A percentile compares a stretch with the other conserved stretches of the same genome.
phyloP scores from a whole-genome alignment of 768 basidiomycete species.

The Cystobasidiopsis lactophilus region DNA sequence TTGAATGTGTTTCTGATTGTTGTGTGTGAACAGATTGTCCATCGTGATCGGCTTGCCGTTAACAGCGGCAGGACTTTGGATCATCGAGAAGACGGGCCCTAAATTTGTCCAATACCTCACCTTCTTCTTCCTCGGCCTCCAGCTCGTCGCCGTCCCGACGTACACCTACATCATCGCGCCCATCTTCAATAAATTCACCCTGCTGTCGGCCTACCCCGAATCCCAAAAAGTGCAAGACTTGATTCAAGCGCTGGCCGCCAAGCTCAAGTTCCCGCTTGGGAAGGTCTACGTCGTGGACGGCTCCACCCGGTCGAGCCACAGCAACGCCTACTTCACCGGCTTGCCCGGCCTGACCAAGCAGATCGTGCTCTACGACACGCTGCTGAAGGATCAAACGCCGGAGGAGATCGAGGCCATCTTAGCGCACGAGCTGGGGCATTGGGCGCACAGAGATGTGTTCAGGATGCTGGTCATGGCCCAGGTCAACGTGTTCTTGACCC shows the following conservation, averaged over 20 bases:
- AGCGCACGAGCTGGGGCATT: conserved; percentile 91
- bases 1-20: not conserved
- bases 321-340: conserved; percentile 77
- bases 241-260: conserved; percentile 52
- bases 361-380: conserved; percentile 88
- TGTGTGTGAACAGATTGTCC: not conserved
- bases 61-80: conserved; percentile 61
- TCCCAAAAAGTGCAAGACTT: conserved; percentile 35
- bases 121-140: conserved; percentile 45
- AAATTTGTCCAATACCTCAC: conserved; percentile 36
- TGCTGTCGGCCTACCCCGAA: conserved; percentile 33
- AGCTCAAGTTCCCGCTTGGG: conserved; percentile 78
- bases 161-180: conserved; percentile 81
- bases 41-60: conserved; percentile 57
- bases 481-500: conserved; percentile 60
- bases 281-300: conserved; percentile 89
- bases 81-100: conserved; percentile 70
- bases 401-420: conserved; percentile 95
- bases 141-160: conserved; percentile 30
- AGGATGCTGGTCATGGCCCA: conserved; percentile 55
- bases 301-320: conserved; percentile 81
- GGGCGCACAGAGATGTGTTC: conserved; percentile 46
- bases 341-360: conserved; percentile 44
- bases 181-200: conserved; percentile 89
- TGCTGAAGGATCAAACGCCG: conserved; percentile 72